phyloP scores from a whole-genome alignment of 495 filamentous ascomycete genomes.

The Pyrenopolyporus hunteri region DNA sequence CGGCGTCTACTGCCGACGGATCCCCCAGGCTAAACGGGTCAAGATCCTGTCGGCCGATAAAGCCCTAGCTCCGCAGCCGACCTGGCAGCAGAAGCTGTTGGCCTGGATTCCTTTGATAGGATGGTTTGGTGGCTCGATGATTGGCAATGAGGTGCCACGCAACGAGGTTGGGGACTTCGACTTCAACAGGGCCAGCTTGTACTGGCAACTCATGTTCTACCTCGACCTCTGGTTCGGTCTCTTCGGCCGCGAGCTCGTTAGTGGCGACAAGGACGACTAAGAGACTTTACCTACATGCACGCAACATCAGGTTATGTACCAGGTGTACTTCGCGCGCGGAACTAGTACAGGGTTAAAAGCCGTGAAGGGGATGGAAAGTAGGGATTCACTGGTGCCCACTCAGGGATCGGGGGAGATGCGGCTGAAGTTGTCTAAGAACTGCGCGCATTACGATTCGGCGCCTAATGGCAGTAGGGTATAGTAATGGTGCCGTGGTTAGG shows the following conservation, averaged over 20 bases:
- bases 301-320: not conserved
- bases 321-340: not conserved
- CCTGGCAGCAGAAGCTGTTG: constrained; percentile 64
- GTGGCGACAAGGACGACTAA: constrained; percentile 58
- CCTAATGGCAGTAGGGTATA: not conserved
- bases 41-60: constrained; percentile 62
- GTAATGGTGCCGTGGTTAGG: not conserved
- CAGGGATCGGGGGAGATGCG: not conserved
- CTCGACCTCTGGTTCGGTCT: constrained; percentile 55
- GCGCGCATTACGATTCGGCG: not conserved
- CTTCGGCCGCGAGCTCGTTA: constrained; percentile 56
- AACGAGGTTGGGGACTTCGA: constrained; percentile 84
- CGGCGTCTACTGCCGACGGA: constrained; percentile 47
- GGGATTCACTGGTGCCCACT: no score
- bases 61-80: constrained; percentile 69
- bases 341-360: no score
- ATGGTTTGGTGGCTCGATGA: constrained; percentile 79
- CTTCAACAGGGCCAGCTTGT: constrained; percentile 71
- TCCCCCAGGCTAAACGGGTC: constrained; percentile 56
- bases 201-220: constrained; percentile 70
- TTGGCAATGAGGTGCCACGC: constrained; percentile 77
- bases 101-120: constrained; percentile 66
- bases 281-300: not conserved
- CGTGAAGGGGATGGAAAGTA: not conserved
- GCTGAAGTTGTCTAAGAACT: not conserved